Evolutionary conservation across 768 basidiomycete species (phyloP).

Genomic region (Galerina marginata): DNA sequence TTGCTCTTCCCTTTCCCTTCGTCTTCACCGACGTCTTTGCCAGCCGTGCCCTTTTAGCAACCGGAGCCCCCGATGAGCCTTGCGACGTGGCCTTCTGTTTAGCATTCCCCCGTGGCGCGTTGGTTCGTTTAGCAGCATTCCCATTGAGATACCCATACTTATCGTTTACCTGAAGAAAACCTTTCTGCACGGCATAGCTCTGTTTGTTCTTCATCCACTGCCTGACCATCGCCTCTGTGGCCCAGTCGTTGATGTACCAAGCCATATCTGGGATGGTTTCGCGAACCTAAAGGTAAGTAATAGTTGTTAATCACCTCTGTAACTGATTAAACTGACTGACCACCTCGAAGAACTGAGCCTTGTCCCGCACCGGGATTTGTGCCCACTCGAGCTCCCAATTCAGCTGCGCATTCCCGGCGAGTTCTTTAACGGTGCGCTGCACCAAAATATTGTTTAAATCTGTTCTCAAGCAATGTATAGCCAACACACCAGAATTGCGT

Average conservation of each 20-base stretch:
- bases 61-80: too few relatives aligned
- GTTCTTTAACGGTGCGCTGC: too few relatives aligned
- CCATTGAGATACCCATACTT: conserved; percentile 24
- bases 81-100: conserved; percentile 10
- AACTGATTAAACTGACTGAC: conserved; percentile 7
- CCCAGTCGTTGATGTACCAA: conserved; percentile 28
- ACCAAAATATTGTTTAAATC: too few relatives aligned
- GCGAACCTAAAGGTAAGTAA: conserved; percentile 9
- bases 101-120: conserved; percentile 17
- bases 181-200: conserved; percentile 14
- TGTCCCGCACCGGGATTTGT: conserved; percentile 15
- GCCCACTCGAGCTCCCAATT: conserved; percentile 15
- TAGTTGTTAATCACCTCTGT: background rate
- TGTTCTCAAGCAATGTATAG: too few relatives aligned
- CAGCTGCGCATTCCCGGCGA: too few relatives aligned
- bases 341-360: conserved; percentile 18
- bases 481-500: conserved; percentile 4
- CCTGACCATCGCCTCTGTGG: conserved; percentile 25
- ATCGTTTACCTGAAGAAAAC: conserved; percentile 16
- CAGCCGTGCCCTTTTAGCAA: background rate
- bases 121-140: conserved; percentile 20
- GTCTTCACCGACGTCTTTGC: background rate
- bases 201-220: conserved; percentile 28
- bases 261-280: conserved; percentile 18
- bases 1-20: conserved; percentile 6